Base-by-base conservation (phyloP, 2,329 filamentous ascomycete species). In the Sclerotinia nivalis region DNA sequence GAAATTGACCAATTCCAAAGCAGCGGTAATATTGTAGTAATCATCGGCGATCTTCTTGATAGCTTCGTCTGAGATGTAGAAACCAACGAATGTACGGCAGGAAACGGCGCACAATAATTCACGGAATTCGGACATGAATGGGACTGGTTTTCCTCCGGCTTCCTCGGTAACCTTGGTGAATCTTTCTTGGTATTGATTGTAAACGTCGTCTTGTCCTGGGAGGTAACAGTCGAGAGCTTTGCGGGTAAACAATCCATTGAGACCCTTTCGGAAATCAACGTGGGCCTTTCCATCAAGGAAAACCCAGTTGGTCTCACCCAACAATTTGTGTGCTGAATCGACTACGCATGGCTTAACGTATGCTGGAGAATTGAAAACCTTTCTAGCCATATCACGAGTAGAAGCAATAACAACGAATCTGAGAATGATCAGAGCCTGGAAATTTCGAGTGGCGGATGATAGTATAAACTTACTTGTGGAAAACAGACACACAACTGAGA, bases 321-420 rank as follows among this genome's bases (percentile, higher is more conserved):
- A 89, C 65, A 99, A 91, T 84, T 98, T 98, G 82, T 93, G 90
- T 28, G 96, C 96, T 71, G 91, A 89, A 80, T 98, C 95, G 73
- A 99, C 96, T 72, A 99, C 94, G 78, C 94, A 98, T 55, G 96
- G 96, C 84, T 97, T 97, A 80, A 97, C 93, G 78, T 90, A 98
- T 66, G 83, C 80, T 37, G 96, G 96, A 28, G 94, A 96, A 82
- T 97, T 98, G 87, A 98, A 94, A 76, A 98, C 91, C 82, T 98
- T 98, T 76, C 95, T 91, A 70, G 95, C 91, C 87, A 98, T 93
- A 79, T 98, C 96, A 78, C 96, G 93, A 66, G 91, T 93, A 25
- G 94, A 96, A 47, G 94, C 95, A 79, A 99, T 97, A 70, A 99
- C 93, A 74, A 98, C 96, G 80, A 99, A 99, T 81, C 93, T 96